Percentiles rank a stretch among this genome's conserved stretches.
phyloP scores from a whole-genome alignment of 2,329 filamentous ascomycete species.

The Neonectria sp. region DNA sequence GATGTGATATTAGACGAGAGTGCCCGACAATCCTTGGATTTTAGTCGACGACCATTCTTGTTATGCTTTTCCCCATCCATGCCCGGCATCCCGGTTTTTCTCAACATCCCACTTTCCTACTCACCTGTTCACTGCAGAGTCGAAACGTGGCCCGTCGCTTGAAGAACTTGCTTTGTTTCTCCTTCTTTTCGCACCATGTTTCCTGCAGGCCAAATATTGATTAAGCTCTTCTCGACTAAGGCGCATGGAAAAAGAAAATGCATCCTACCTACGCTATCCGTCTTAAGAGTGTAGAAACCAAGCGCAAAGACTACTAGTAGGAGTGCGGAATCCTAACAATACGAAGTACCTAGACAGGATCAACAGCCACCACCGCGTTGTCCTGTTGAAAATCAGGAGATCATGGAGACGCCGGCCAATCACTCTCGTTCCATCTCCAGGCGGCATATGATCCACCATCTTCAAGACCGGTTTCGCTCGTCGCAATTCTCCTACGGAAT shows the following conservation, averaged over 20 bases:
- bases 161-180: conserved; percentile 23
- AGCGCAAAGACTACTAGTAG: neutral
- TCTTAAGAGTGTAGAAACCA: neutral
- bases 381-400: conserved; percentile 25
- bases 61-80: conserved; percentile 2
- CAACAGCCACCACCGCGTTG: neutral
- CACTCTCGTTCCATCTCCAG: neutral
- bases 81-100: conserved; percentile 5
- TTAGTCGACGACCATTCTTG: neutral
- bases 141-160: conserved; percentile 14
- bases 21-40: neutral
- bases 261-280: conserved; percentile 6
- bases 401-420: neutral
- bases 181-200: conserved; percentile 10
- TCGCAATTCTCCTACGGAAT: conserved; percentile 3
- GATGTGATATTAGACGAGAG: neutral
- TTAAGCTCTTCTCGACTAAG: neutral
- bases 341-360: neutral
- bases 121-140: conserved; percentile 12
- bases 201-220: neutral
- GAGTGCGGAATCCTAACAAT: conserved; percentile 8
- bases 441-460: conserved; percentile 16
- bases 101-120: conserved; percentile 15
- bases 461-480: neutral
- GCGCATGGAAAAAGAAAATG: conserved; percentile 12